Conservation (phyloP, 2,329 filamentous ascomycete species). For the Fusarium albosuccineum region DNA sequence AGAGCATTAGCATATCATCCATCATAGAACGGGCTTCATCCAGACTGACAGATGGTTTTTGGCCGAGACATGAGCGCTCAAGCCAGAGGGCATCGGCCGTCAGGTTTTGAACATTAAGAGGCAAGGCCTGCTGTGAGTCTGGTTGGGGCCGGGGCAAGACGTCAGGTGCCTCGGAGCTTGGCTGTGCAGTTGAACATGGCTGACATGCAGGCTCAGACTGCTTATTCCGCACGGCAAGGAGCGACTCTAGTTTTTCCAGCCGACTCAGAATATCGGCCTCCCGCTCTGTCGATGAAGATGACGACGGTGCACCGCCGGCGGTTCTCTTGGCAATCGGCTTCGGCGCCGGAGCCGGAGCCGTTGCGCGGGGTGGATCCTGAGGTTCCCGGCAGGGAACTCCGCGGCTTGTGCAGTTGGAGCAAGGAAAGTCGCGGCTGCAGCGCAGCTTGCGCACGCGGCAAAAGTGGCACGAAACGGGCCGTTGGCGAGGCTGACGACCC, state of each 20-base stretch:
- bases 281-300: slow-evolving; percentile 2
- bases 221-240: slow-evolving; percentile 40
- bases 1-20: slow-evolving; percentile 3
- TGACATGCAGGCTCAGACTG: slow-evolving; percentile 21
- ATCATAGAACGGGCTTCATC: too few species aligned
- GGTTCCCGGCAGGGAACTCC: slow-evolving; percentile 49
- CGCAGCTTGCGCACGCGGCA: slow-evolving; percentile 53
- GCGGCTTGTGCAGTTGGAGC: slow-evolving; percentile 53
- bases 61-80: slow-evolving; percentile 49
- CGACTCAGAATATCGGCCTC: slow-evolving; percentile 40
- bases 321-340: slow-evolving; percentile 23
- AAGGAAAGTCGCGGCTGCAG: slow-evolving; percentile 54
- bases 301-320: slow-evolving; percentile 1
- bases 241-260: slow-evolving; percentile 45
- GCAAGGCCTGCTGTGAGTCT: slow-evolving; percentile 35
- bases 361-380: slow-evolving; percentile 40
- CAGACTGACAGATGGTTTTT: slow-evolving; percentile 47
- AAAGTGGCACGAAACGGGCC: slow-evolving; percentile 52
- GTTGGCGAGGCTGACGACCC: slow-evolving; percentile 51
- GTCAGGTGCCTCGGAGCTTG: slow-evolving; percentile 20
- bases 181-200: slow-evolving; percentile 8
- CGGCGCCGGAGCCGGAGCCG: slow-evolving; percentile 24
- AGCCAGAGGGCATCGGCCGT: slow-evolving; percentile 53
- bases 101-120: slow-evolving; percentile 50
- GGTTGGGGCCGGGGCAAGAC: slow-evolving; percentile 4